Evolutionary conservation across 78 protist species (phyloP), one percentile per base, ranked within the genome.

Genomic region (Dictyostelium intermedium): DNA sequence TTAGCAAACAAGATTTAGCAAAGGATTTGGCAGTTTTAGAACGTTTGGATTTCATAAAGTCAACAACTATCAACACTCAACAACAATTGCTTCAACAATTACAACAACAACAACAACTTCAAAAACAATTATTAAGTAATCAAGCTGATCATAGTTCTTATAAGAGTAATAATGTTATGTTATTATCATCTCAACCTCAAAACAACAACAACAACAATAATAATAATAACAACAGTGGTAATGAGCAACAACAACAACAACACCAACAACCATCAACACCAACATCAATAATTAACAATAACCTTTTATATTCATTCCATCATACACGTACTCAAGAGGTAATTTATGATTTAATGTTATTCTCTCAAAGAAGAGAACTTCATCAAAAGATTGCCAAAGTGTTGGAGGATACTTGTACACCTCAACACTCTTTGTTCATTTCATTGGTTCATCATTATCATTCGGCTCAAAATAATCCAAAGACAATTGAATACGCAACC

Each of bases 281-380:
- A 84, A 53, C 84, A 5, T n/a, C 61, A 27, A 47, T 47, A 14
- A 80, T 14, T 47, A 80, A 79, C 47, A 79, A 80, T 47, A 43
- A 82, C 16, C 1, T 82, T 11, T 30, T 77, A 13, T 80, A 81
- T 20, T 84, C 87, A 30, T 92, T 74, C 34, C 77, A 84, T 53
- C 91, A 92, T 78, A 83, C 83, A 5, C 18, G 84, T 18, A 81
- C 86, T 41, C 91, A 91, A 87, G 93, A 94, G 18, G 96, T 87
- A 1, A 82, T 94, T 80, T 94, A 85, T 81, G 96, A 76, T 76
- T 50, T 94, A 47, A 94, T 94, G 96, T 32, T 94, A 34, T 94
- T 85, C 23, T 63, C 93, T 23, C 93, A 89, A 60, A 77, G 96
- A 37, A 91, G 91, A 77, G 96, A 94, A 9, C 70, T 94, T 7